These are phyloP conservation scores for Hypomontagnella monticulosa DNA, from an alignment of 495 filamentous ascomycete genomes.

Conservation along the genomic window DNA sequence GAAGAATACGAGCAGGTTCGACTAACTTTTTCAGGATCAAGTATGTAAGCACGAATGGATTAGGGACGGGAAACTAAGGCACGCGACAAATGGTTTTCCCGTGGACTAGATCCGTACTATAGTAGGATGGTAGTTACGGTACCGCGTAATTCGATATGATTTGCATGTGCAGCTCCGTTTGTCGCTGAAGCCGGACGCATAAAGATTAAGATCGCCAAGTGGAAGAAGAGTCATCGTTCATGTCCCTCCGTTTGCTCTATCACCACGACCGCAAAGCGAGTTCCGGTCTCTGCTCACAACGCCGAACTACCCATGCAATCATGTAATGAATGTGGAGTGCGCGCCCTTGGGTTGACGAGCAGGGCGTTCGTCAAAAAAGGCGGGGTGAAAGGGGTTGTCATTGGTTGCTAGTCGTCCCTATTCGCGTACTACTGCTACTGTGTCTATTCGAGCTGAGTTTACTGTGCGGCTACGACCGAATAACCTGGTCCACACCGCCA, in stretches of 20 bases:
- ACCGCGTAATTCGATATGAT: slow-evolving; percentile 18
- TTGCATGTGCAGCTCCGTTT: slow-evolving; percentile 30
- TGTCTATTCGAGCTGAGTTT: slow-evolving; percentile 21
- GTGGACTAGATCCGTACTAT: slow-evolving; percentile 11
- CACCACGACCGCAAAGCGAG: slow-evolving; percentile 19
- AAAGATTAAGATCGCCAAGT: slow-evolving; percentile 28
- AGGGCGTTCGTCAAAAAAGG: slow-evolving; percentile 42
- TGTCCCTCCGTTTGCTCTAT: slow-evolving; percentile 9
- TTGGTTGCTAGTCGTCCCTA: slow-evolving; percentile 19
- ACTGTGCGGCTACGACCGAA: slow-evolving; percentile 34
- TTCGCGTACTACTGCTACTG: slow-evolving; percentile 39
- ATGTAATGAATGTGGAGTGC: slow-evolving; percentile 40
- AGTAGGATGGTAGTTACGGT: slow-evolving; percentile 8
- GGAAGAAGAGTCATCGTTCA: slow-evolving; percentile 35
- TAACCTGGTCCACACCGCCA: slow-evolving; percentile 25
- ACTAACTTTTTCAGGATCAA: slow-evolving; percentile 26
- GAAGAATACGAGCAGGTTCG: slow-evolving; percentile 15
- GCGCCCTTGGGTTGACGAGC: slow-evolving; percentile 49
- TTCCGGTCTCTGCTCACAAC: slow-evolving; percentile 37
- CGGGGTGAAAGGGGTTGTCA: slow-evolving; percentile 19
- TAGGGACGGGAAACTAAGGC: slow-evolving; percentile 28
- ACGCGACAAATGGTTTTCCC: slow-evolving; percentile 28
- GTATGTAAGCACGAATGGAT: slow-evolving; percentile 23
- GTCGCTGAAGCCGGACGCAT: slow-evolving; percentile 26
- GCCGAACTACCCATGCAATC: slow-evolving; percentile 36